These are phyloP conservation scores for Solanum hybrid DNA, from an alignment of 305 asterid species.

Conservation along the genomic window DNA sequence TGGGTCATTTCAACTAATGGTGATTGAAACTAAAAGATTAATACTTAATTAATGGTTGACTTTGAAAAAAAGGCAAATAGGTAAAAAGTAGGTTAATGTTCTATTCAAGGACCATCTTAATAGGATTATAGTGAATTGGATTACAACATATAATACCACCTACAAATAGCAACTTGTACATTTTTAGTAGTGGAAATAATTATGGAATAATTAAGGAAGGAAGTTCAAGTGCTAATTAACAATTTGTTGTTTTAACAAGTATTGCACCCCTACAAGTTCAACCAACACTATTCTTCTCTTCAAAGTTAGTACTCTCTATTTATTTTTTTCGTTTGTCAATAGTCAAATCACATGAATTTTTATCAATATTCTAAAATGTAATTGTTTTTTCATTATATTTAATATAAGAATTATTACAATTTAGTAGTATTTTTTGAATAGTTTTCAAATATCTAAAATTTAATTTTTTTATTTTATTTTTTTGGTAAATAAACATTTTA, in stretches of 20 bases:
- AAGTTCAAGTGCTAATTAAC: neutral
- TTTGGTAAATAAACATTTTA: too few relatives aligned
- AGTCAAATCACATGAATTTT: neutral
- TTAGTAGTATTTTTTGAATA: neutral
- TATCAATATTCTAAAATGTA: neutral
- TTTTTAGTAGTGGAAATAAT: neutral
- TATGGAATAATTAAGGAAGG: neutral
- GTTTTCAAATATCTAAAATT: neutral
- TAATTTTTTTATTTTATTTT: too few relatives aligned
- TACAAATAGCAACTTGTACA: neutral
- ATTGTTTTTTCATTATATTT: too few relatives aligned
- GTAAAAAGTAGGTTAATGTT: neutral
- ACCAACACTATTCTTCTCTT: neutral
- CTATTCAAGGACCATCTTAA: neutral
- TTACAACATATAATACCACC: neutral
- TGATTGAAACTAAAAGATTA: neutral
- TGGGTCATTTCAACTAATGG: neutral
- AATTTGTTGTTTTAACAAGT: neutral
- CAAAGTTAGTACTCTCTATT: rapidly evolving
- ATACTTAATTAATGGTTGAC: neutral
- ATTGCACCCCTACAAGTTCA: neutral
- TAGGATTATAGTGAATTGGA: neutral
- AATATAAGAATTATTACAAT: too few relatives aligned
- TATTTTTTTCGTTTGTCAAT: rapidly evolving
- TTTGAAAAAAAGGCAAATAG: neutral